Conservation (phyloP, 805 yeast species). For the Candida xiaguanensis region DNA sequence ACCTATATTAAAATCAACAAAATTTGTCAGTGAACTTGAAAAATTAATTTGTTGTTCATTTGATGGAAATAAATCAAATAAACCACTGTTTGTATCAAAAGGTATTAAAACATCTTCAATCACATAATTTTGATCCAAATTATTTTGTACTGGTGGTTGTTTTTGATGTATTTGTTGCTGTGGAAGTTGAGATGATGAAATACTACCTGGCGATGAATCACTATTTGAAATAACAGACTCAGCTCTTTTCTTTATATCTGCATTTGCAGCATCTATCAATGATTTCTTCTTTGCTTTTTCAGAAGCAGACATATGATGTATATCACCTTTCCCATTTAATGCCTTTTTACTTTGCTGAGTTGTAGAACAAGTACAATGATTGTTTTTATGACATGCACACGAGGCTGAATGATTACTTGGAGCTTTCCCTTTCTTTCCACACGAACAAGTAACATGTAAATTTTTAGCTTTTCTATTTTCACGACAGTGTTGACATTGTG, state of each 20-base stretch:
- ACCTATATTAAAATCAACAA: neutral
- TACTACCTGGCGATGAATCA: slow-evolving; percentile 6
- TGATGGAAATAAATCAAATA: slow-evolving; percentile 25
- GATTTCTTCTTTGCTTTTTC: slow-evolving; percentile 14
- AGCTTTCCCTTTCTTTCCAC: slow-evolving; percentile 53
- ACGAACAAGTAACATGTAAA: slow-evolving; percentile 66
- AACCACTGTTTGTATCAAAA: slow-evolving; percentile 26
- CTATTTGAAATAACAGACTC: slow-evolving; percentile 5
- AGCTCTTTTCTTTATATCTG: slow-evolving; percentile 10
- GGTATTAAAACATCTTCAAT: slow-evolving; percentile 30
- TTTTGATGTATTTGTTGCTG: slow-evolving; percentile 4
- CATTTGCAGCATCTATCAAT: slow-evolving; percentile 12
- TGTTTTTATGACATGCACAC: slow-evolving; percentile 36
- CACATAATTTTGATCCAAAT: slow-evolving; percentile 14
- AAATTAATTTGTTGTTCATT: neutral
- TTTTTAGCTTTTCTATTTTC: slow-evolving; percentile 66
- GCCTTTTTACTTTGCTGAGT: slow-evolving; percentile 15
- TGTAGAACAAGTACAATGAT: slow-evolving; percentile 40
- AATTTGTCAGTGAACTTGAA: neutral
- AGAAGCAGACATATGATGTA: slow-evolving; percentile 14
- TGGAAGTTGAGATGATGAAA: slow-evolving; percentile 1
- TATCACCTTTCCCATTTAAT: slow-evolving; percentile 9
- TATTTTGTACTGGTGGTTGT: neutral
- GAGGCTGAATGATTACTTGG: slow-evolving; percentile 34
- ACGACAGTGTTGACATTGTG: slow-evolving; percentile 85